Evolutionary conservation across 176 grass and related monocot genomes (phyloP), one percentile per base, ranked within the genome.

Genomic region (Tillandsia fasciculata): DNA sequence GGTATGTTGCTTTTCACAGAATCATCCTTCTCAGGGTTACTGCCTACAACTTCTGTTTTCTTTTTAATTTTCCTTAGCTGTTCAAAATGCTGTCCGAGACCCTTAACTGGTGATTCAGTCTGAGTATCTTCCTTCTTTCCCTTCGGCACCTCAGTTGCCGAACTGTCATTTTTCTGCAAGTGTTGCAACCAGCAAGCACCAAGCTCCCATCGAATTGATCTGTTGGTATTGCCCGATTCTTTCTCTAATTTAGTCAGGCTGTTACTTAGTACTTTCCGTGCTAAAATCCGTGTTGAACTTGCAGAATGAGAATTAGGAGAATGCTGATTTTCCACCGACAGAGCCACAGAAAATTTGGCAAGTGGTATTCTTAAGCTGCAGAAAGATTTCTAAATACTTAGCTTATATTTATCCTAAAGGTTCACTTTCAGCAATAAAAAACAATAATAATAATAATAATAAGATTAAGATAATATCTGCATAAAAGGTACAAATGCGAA

Each of bases 131-230:
- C 70, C 28, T 17, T 49, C 48, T 70, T 76, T 47, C 73, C 74
- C 56, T 82, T 80, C 33, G 51, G 20, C 71, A 80, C 78, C 69
- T 77, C 82, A 24, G 70, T 50, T 8, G 49, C 70, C 65, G 68
- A 70, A 80, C 82, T 73, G 79, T 86, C 87, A 18, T 94, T 87
- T 85, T 94, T 90, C 82, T 94, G 86, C 64, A 99, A 88, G 64
- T 99, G 66, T 71, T 99, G 86, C 57, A 85, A 52, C 95, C 90
- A 99, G 52, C 76, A 64, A 65, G 83, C 91, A 65, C 95, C 95
- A 78, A 99, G 87, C 68, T 99, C 95, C 90, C 95, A 99, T 80
- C 95, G 90, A 78, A 99, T 79, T 18, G n/a, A 48, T 74, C 82
- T 88, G 68, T 76, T 33, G 28, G 66, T 80, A 61, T 74, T 69